phyloP scores from a whole-genome alignment of 441 rosid genomes.

The Mallotus repandus region DNA sequence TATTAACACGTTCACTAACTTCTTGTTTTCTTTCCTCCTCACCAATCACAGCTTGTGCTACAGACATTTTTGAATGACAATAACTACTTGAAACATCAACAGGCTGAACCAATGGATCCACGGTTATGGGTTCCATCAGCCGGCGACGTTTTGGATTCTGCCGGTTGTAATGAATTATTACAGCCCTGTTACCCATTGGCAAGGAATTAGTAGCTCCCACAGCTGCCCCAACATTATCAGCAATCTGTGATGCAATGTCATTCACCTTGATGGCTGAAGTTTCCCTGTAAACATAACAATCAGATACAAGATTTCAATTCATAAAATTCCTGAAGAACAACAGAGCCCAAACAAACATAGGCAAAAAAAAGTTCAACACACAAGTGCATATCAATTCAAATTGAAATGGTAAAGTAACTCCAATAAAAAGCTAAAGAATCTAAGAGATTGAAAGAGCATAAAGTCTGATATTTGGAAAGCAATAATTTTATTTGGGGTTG shows the following conservation, averaged over 20 bases:
- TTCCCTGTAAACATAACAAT: slow-evolving; percentile 63
- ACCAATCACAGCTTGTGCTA: slow-evolving; percentile 36
- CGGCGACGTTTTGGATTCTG: slow-evolving; percentile 85
- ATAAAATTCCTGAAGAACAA: not conserved
- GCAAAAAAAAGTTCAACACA: not conserved
- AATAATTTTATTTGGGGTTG: slow-evolving; percentile 8
- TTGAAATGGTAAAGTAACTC: not conserved
- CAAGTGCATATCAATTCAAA: slow-evolving; percentile 9
- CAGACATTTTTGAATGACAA: slow-evolving; percentile 32
- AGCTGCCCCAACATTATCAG: slow-evolving; percentile 84
- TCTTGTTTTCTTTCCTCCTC: slow-evolving; percentile 51
- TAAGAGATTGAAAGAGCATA: slow-evolving; percentile 8
- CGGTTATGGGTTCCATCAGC: slow-evolving; percentile 58
- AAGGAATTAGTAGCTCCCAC: slow-evolving; percentile 77
- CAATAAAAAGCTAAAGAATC: slow-evolving; percentile 5
- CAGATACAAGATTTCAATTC: slow-evolving; percentile 20
- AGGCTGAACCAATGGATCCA: slow-evolving; percentile 40
- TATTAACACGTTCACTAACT: slow-evolving; percentile 39
- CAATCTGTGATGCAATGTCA: slow-evolving; percentile 86
- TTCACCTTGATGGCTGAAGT: slow-evolving; percentile 96
- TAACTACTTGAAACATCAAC: slow-evolving; percentile 38
- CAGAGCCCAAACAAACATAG: not conserved
- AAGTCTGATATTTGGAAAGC: slow-evolving; percentile 18
- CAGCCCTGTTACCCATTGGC: slow-evolving; percentile 53
- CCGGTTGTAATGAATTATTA: slow-evolving; percentile 83